Evolutionary conservation across 495 filamentous ascomycete species (phyloP).

Genomic region (Aspergillus bertholletiae): DNA sequence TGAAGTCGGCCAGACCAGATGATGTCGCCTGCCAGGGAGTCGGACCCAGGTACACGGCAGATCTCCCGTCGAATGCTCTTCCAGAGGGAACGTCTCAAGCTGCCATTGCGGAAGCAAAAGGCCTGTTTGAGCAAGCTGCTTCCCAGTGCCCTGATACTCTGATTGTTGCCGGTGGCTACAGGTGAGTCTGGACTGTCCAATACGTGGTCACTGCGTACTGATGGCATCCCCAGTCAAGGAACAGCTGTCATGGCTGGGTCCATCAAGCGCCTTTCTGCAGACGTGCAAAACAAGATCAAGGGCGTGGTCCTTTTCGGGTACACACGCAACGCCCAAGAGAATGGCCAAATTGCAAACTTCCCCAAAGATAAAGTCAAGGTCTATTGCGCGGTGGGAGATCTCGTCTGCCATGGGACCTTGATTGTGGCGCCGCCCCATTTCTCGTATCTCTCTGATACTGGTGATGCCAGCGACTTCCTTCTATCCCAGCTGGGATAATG

Average conservation of each 20-base stretch:
- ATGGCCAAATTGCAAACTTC: constrained; percentile 44
- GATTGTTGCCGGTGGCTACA: constrained; percentile 53
- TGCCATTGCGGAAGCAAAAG: constrained; percentile 41
- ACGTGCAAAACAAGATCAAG: constrained; percentile 45
- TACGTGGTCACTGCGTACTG: too few relatives aligned
- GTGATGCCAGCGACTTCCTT: constrained; percentile 17
- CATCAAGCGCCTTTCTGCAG: constrained; percentile 34
- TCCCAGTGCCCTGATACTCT: constrained; percentile 51
- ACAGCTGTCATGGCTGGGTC: constrained; percentile 51
- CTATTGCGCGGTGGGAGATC: constrained; percentile 49
- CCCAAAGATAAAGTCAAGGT: constrained; percentile 40
- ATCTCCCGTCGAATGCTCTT: constrained; percentile 22
- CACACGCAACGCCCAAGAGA: constrained; percentile 52
- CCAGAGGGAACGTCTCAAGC: constrained; percentile 26
- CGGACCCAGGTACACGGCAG: constrained; percentile 31
- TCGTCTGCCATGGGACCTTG: constrained; percentile 50
- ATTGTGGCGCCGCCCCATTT: constrained; percentile 46
- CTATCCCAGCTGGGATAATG: constrained; percentile 9
- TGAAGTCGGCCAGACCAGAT: constrained; percentile 22
- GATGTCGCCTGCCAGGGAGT: constrained; percentile 37
- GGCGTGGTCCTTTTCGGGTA: constrained; percentile 56
- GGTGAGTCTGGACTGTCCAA: constrained; percentile 11
- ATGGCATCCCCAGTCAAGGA: constrained; percentile 42
- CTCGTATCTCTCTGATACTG: constrained; percentile 31
- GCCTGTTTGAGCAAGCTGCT: constrained; percentile 34